These are phyloP conservation scores for Mycena alexandri DNA, from an alignment of 768 basidiomycete genomes.

Conservation along the genomic window DNA sequence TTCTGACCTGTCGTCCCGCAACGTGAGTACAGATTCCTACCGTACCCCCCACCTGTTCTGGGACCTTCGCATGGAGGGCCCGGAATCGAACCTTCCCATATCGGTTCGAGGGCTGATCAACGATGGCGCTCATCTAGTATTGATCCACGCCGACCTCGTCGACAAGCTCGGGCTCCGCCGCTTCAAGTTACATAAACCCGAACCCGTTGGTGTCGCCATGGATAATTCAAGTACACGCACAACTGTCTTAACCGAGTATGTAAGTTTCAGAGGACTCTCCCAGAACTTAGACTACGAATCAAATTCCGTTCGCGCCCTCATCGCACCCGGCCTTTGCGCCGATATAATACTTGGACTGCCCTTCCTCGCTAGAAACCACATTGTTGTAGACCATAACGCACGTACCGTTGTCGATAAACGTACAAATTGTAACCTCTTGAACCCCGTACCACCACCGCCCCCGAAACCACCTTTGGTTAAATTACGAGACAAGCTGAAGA, in stretches of 20 bases:
- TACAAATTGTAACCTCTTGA: too few species aligned
- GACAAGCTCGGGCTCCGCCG: constrained; percentile 23
- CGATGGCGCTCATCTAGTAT: constrained; percentile 46
- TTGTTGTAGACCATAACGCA: too few species aligned
- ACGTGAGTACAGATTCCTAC: too few species aligned
- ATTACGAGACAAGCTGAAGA: too few species aligned
- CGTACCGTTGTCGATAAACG: too few species aligned
- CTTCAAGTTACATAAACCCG: constrained; percentile 11
- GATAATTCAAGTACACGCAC: background rate
- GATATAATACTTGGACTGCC: background rate
- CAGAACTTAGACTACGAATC: background rate
- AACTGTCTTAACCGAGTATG: background rate
- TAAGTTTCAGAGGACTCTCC: background rate
- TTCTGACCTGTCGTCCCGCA: too few species aligned
- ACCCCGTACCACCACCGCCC: too few species aligned
- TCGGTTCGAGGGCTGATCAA: constrained; percentile 43
- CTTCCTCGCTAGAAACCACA: background rate
- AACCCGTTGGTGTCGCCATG: background rate
- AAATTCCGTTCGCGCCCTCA: background rate
- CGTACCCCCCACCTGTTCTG: too few species aligned
- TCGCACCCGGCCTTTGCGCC: too few species aligned
- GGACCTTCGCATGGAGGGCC: too few species aligned
- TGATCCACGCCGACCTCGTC: constrained; percentile 46
- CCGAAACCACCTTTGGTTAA: too few species aligned
- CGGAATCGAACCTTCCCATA: constrained; percentile 4